Base-by-base conservation (phyloP, 306 rosid genomes). In the Sesbania bispinosa region DNA sequence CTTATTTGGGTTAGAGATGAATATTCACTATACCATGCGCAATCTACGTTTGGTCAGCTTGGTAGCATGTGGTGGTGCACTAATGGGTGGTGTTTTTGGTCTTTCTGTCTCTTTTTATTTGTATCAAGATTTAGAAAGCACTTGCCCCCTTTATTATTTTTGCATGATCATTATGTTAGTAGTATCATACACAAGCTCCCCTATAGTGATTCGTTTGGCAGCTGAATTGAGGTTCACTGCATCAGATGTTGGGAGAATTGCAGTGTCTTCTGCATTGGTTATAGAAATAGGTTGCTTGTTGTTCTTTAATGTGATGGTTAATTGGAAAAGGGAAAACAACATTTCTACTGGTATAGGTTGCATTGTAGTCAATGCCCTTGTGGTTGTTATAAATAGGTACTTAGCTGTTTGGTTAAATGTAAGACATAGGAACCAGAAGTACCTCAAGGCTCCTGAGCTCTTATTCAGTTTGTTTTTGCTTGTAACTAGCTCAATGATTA, bases 131-230 rank as follows among this genome's bases (percentile, higher is more conserved):
- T 30, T 93, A 3, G 35, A 69, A 3, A 6, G 16, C 0, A 43
- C 59, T 7, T 33, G 66, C 39, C 14, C 29, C 9, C 36, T 26
- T 16, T 38, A 5, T 16, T 79, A 13, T 80, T 85, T 74, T 24
- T 80, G 46, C 6, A 63, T 16, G 75, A 51, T 81, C 45, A 36
- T 85, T 13, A 86, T 88, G 88, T 53, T 90, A 20, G 53, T 87
- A 7, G 10, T 87, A 0, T 62, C 90, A 30, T 90, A 94, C 86
- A 82, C 98, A 0, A 88, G 95, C 19, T 87, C 95, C 19, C 97
- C 98, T 0, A 84, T 94, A 33, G 97, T 94, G 67, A 85, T 84
- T 16, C 97, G 97, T 30, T 63, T 94, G 24, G 83, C 96, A 0
- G 77, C 88, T 0, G 98, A 94, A 60, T 27, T 94, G 45, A 83